Base-by-base conservation (phyloP, 2,329 filamentous ascomycete genomes). In the Claviceps sp. region DNA sequence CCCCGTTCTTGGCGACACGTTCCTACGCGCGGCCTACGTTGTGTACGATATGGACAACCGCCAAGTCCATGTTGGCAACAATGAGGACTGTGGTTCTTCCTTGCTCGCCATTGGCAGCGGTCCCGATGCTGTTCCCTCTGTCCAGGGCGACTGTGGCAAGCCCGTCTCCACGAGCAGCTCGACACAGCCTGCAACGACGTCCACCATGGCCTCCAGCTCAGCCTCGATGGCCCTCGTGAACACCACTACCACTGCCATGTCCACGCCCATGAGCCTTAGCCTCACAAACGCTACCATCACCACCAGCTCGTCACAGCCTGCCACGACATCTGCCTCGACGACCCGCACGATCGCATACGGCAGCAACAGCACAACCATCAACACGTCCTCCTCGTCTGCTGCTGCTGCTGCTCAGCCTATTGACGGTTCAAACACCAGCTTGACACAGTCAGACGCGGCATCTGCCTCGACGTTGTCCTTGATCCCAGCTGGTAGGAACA, bases 11-110 rank as follows among this genome's bases (percentile, higher is more conserved):
- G 71, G 71, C 16, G 70, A 72, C 49, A 70, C 69, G 5, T 73
- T 74, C 59, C 62, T 74, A 34, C 65, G 71, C 9, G 65, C 70
- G 22, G 68, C 70, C 5, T 74, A 73, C 29, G 68, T 70, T 17
- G 69, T 73, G 26, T 71, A 65, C 51, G 69, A 71, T 55, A 63
- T 61, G 63, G 67, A 70, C 47, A 70, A 71, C 59, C 59, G 60
- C 23, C 61, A 66, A 26, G 58, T 71, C 43, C 64, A 68, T 54
- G 45, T 71, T 7, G 69, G 63, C 5, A 64, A 66, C 49, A 66
- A 64, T 20, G 62, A 61, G 43, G 64, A 70, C 49, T 72, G 68
- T 54, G 69, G 68, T 26, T 60, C 65, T 22, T 61, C 66, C 23
- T 59, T 71, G 7, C 56, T 69, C 13, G 54, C 66, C 23, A 67